Percentiles rank a stretch among this genome's conserved stretches.
These are phyloP conservation scores for Rusavskia elegans DNA, from an alignment of 495 filamentous ascomycete species.

Conservation along the genomic window DNA sequence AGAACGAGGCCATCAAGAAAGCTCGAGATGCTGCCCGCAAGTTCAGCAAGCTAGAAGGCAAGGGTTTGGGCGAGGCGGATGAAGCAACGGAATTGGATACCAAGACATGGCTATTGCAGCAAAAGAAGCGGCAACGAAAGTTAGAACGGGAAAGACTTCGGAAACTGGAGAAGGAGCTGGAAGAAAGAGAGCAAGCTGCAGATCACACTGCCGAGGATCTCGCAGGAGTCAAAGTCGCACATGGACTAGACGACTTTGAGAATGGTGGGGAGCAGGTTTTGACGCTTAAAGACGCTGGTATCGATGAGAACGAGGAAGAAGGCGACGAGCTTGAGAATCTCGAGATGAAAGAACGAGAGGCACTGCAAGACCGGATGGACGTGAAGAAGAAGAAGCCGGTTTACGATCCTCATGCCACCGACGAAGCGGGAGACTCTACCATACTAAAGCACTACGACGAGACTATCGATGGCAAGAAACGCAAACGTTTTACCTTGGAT, in stretches of 20 bases:
- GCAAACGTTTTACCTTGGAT: constrained; percentile 75
- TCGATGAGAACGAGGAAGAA: constrained; percentile 75
- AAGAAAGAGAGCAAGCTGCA: constrained; percentile 38
- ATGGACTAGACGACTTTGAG: constrained; percentile 62
- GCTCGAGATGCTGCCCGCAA: constrained; percentile 70
- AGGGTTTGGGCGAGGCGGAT: constrained; percentile 59
- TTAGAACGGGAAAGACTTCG: constrained; percentile 43
- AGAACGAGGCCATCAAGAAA: constrained; percentile 66
- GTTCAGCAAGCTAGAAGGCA: constrained; percentile 57
- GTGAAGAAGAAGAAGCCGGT: constrained; percentile 83
- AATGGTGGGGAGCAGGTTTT: constrained; percentile 72
- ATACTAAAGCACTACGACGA: constrained; percentile 88
- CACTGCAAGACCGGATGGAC: constrained; percentile 56
- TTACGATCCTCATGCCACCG: constrained; percentile 69
- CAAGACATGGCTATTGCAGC: constrained; percentile 64
- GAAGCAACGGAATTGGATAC: constrained; percentile 54
- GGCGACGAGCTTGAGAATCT: constrained; percentile 84
- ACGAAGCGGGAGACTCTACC: constrained; percentile 36
- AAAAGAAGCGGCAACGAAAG: constrained; percentile 85
- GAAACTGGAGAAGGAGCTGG: constrained; percentile 61
- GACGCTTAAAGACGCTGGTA: constrained; percentile 76
- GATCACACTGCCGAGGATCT: constrained; percentile 70
- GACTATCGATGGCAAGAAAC: constrained; percentile 83
- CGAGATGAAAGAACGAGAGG: constrained; percentile 64
- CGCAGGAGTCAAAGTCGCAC: constrained; percentile 78